These are phyloP conservation scores for Cordyceps farinosa DNA, from an alignment of 2,329 filamentous ascomycete species.

Conservation along the genomic window DNA sequence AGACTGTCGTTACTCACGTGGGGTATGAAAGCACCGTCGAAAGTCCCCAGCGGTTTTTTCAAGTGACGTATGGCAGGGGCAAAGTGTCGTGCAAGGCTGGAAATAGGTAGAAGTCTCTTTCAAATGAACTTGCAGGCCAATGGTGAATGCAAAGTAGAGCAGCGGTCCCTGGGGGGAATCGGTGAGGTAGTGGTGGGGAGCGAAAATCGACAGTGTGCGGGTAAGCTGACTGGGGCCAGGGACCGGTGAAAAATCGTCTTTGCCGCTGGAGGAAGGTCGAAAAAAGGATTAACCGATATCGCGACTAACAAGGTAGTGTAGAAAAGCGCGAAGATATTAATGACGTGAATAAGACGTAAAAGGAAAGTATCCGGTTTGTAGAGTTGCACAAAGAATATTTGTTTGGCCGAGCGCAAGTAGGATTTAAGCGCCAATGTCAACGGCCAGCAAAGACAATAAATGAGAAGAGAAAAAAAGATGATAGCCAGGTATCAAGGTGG, in stretches of 20 bases:
- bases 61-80: neutral
- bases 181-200: slow-evolving; percentile 15
- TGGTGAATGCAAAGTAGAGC: slow-evolving; percentile 6
- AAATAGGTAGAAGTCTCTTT: neutral
- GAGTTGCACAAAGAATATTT: neutral
- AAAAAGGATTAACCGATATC: neutral
- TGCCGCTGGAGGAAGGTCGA: neutral
- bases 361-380: neutral
- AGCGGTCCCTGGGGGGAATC: slow-evolving; percentile 1
- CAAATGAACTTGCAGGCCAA: neutral
- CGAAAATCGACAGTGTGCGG: slow-evolving; percentile 15
- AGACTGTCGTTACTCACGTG: neutral
- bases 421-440: neutral
- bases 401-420: neutral
- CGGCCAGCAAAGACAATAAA: neutral
- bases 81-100: neutral
- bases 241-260: neutral
- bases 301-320: neutral
- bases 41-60: neutral
- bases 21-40: neutral
- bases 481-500: slow-evolving; percentile 8
- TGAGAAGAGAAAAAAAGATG: slow-evolving; percentile 3
- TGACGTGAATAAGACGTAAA: neutral
- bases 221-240: slow-evolving; percentile 14
- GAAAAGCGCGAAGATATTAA: neutral